phyloP scores from a whole-genome alignment of 345 rosid genomes.

The Physaria fendleri region DNA sequence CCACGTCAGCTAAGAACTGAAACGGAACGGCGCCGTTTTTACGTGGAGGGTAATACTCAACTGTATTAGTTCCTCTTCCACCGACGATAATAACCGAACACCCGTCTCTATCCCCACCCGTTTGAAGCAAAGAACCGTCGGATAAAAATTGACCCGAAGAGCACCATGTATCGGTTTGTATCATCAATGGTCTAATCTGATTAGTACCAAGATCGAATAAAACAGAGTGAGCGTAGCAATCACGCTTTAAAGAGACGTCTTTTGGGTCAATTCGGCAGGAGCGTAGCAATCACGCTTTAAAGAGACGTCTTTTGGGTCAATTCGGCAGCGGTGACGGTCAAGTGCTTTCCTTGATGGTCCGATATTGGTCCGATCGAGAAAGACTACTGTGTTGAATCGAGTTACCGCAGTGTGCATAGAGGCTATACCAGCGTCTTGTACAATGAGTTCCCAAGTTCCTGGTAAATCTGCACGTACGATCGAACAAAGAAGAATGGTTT shows the following conservation, averaged over 20 bases:
- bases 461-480: conserved; percentile 47
- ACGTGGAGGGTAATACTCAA: conserved; percentile 59
- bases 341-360: conserved; percentile 68
- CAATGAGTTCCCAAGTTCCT: conserved; percentile 75
- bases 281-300: conserved; percentile 78
- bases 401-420: conserved; percentile 98
- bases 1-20: conserved; percentile 58
- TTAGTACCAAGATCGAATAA: conserved; percentile 44
- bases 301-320: conserved; percentile 42
- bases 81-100: conserved; percentile 63
- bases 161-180: conserved; percentile 77
- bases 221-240: conserved; percentile 77
- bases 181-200: conserved; percentile 50
- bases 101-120: conserved; percentile 67
- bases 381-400: conserved; percentile 87
- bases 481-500: not conserved
- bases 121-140: conserved; percentile 65
- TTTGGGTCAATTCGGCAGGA: conserved; percentile 45
- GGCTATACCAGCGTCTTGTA: conserved; percentile 69
- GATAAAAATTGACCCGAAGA: conserved; percentile 68
- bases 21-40: conserved; percentile 52
- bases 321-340: conserved; percentile 53
- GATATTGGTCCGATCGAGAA: conserved; percentile 78
- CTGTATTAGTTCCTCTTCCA: conserved; percentile 53
- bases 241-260: conserved; percentile 49